Evolutionary conservation across 1,284 basidiomycete genomes (phyloP).

Genomic region (Cryptococcus sp.): DNA sequence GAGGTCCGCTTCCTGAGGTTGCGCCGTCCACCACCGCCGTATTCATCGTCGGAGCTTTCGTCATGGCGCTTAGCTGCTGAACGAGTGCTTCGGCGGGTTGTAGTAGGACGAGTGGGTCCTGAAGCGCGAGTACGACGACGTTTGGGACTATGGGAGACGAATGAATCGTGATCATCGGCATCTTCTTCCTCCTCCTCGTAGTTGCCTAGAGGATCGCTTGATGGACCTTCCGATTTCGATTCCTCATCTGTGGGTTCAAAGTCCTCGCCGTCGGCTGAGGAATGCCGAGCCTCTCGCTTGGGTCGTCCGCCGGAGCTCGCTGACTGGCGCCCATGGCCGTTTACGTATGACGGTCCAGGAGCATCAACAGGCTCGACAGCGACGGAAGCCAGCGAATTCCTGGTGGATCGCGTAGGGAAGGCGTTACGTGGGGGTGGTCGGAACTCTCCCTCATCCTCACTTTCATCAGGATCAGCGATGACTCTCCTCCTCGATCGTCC

Average conservation of each 20-base stretch:
- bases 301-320: not conserved
- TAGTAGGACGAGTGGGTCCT: constrained; percentile 4
- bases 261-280: constrained; percentile 17
- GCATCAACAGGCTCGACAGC: not conserved
- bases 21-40: constrained; percentile 26
- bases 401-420: constrained; percentile 26
- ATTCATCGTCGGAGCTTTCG: constrained; percentile 37
- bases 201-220: constrained; percentile 18
- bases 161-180: constrained; percentile 12
- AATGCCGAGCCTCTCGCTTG: constrained; percentile 7
- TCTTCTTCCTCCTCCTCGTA: constrained; percentile 22
- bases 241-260: constrained; percentile 21
- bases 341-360: constrained; percentile 14
- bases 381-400: constrained; percentile 12
- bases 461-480: constrained; percentile 40
- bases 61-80: constrained; percentile 10
- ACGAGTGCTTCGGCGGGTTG: constrained; percentile 26
- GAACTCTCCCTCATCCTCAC: constrained; percentile 32
- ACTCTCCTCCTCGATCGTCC: constrained; percentile 41
- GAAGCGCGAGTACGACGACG: constrained; percentile 8
- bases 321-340: constrained; percentile 7
- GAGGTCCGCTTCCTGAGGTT: constrained; percentile 47
- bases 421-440: constrained; percentile 20
- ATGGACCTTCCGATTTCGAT: constrained; percentile 5
- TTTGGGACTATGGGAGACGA: constrained; percentile 4